Percentiles rank a stretch among this genome's conserved stretches.
Conservation (phyloP, 192 early-diverging fungal genomes). For the Kickxella alabastrina region DNA sequence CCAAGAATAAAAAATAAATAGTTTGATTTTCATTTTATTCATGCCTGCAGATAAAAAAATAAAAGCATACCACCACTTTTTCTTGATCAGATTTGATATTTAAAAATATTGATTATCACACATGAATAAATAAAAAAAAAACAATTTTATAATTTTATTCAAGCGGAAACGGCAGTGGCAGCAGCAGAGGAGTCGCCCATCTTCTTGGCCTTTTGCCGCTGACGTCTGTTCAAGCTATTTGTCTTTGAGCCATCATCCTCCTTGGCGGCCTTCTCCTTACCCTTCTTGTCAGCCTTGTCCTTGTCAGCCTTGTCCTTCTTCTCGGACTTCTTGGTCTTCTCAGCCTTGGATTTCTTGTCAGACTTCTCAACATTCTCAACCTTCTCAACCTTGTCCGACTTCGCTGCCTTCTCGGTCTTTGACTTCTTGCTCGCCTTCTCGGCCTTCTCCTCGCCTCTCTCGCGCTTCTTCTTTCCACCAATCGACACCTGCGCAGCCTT, state of each 20-base stretch:
- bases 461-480: slow-evolving; percentile 41
- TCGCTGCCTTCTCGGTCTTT: slow-evolving; percentile 24
- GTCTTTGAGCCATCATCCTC: not conserved
- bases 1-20: not conserved
- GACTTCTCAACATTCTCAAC: slow-evolving; percentile 18
- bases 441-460: slow-evolving; percentile 14
- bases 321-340: slow-evolving; percentile 26
- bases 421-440: slow-evolving; percentile 23
- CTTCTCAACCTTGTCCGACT: slow-evolving; percentile 7
- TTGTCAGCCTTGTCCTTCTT: not conserved
- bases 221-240: slow-evolving; percentile 31
- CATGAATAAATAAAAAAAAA: slow-evolving; percentile 1
- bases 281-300: not conserved
- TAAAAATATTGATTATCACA: not conserved
- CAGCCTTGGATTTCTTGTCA: slow-evolving; percentile 18
- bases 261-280: not conserved
- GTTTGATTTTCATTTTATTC: not conserved
- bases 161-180: not conserved
- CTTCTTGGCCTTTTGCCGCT: slow-evolving; percentile 44
- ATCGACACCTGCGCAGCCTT: slow-evolving; percentile 12
- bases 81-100: too few relatives aligned
- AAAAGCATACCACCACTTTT: too few relatives aligned
- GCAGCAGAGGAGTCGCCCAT: too few relatives aligned
- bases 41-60: slow-evolving; percentile 3
- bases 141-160: not conserved